phyloP scores from a whole-genome alignment of 352 stramenopile genomes.

The Pythium utonaiense region DNA sequence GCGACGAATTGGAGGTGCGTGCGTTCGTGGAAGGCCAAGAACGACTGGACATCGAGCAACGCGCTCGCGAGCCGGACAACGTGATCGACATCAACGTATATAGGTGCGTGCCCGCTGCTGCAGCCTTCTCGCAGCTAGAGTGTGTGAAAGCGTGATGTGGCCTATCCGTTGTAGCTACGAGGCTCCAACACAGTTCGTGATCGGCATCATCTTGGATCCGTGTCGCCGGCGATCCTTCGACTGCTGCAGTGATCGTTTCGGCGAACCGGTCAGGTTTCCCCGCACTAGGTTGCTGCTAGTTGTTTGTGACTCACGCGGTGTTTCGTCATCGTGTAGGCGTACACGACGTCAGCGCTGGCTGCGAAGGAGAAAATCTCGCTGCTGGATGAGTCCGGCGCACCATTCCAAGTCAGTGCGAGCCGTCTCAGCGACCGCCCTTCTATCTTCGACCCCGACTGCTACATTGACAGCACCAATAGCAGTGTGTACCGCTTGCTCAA shows the following conservation, averaged over 20 bases:
- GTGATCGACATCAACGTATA: constrained; percentile 71
- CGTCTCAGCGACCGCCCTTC: constrained; percentile 67
- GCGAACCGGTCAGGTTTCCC: constrained; percentile 49
- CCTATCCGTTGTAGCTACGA: constrained; percentile 43
- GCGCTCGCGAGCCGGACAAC: constrained; percentile 31
- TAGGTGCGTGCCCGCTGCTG: constrained; percentile 30
- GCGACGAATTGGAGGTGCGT: constrained; percentile 56
- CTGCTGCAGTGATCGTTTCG: constrained; percentile 80
- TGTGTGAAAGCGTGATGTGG: neutral
- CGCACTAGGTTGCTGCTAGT: no score
- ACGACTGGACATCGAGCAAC: constrained; percentile 37
- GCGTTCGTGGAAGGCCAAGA: constrained; percentile 44
- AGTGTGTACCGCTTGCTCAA: constrained; percentile 63
- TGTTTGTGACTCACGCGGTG: neutral
- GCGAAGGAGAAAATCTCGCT: constrained; percentile 59
- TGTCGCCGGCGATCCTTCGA: constrained; percentile 49
- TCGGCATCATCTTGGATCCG: constrained; percentile 82
- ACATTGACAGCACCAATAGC: constrained; percentile 43
- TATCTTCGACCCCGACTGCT: constrained; percentile 70
- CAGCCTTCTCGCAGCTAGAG: neutral
- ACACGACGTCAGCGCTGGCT: constrained; percentile 32
- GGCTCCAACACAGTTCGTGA: constrained; percentile 61
- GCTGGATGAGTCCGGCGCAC: constrained; percentile 58
- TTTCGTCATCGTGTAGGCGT: constrained; percentile 26
- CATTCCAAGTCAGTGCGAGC: constrained; percentile 55